Conservation (phyloP, 1,284 basidiomycete genomes). For the Abortiporus biennis region DNA sequence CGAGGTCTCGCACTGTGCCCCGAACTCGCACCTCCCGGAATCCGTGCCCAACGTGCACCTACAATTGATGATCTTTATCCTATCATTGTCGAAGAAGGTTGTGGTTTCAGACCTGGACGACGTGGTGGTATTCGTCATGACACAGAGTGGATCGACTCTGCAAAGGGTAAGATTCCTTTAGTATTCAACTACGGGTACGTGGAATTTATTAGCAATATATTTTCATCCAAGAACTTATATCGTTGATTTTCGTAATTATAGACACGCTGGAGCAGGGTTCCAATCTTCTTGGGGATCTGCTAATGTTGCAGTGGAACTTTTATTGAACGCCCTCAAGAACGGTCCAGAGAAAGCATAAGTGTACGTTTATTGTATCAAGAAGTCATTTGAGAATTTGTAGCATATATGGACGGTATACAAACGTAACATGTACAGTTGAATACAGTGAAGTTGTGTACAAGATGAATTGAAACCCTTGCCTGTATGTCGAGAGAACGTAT, state of each 20-base stretch:
- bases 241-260: slow-evolving; percentile 17
- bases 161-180: slow-evolving; percentile 26
- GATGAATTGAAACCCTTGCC: too few relatives aligned
- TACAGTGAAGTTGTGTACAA: too few relatives aligned
- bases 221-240: background rate
- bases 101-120: slow-evolving; percentile 43
- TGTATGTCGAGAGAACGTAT: too few relatives aligned
- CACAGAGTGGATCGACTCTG: slow-evolving; percentile 23
- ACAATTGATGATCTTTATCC: slow-evolving; percentile 58
- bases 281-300: slow-evolving; percentile 43
- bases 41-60: slow-evolving; percentile 40
- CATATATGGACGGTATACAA: too few relatives aligned
- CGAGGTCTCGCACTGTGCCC: slow-evolving; percentile 54
- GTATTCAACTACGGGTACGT: slow-evolving; percentile 44
- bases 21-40: slow-evolving; percentile 59
- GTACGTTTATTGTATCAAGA: too few relatives aligned
- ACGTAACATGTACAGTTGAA: too few relatives aligned
- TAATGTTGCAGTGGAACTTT: slow-evolving; percentile 40
- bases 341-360: background rate
- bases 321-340: slow-evolving; percentile 36
- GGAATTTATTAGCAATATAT: too few relatives aligned
- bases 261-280: slow-evolving; percentile 40
- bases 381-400: too few relatives aligned
- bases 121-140: slow-evolving; percentile 41
- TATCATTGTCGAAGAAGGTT: slow-evolving; percentile 63